Evolutionary conservation across 2,329 filamentous ascomycete species (phyloP), one percentile per base, ranked within the genome.

Genomic region (Capronia coronata): DNA sequence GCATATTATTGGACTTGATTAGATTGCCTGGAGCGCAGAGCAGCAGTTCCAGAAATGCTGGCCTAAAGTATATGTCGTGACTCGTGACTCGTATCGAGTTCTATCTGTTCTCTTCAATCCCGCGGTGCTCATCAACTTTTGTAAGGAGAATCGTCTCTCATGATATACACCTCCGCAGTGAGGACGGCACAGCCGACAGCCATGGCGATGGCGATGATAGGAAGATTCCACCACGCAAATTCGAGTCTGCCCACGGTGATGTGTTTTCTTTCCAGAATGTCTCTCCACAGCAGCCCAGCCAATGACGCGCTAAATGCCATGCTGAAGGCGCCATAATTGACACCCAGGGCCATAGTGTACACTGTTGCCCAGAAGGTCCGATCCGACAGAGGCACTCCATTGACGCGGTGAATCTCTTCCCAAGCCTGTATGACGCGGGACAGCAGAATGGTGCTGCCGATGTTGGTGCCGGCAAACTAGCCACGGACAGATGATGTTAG

Each of bases 251-350:
- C 67, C 0, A 88, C 82, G 29, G 70, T 73, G 49, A 88, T 87
- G 55, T 84, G 77, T 62, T 87, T 87, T 22, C 82, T 71, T 0
- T 64, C 67, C 1, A 87, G 71, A 14, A 88, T 87, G 54, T 87
- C 82, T 2, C 82, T 73, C 84, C 84, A 88, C 0, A 87, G 68
- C 7, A 88, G 71, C 1, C 84, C 84, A 1, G 84, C 84, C 1
- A 87, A 66, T 0, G 83, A 86, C 0, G 83, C 84, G 55, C 81
- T 85, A 58, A 88, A 86, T 0, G 82, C 81, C 0, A 79, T 78
- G 61, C 82, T 86, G 62, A 87, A 87, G 0, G 84, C 84, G 2
- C 84, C 84, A 50, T 82, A 87, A 63, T 88, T 87, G 52, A 87
- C 81, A 1, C 83, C 83, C 0, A 88, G 67, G 0, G 84, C 84